Evolutionary conservation across 768 basidiomycete species (phyloP), one percentile per base, ranked within the genome.

Genomic region (Lentinula lateritia): DNA sequence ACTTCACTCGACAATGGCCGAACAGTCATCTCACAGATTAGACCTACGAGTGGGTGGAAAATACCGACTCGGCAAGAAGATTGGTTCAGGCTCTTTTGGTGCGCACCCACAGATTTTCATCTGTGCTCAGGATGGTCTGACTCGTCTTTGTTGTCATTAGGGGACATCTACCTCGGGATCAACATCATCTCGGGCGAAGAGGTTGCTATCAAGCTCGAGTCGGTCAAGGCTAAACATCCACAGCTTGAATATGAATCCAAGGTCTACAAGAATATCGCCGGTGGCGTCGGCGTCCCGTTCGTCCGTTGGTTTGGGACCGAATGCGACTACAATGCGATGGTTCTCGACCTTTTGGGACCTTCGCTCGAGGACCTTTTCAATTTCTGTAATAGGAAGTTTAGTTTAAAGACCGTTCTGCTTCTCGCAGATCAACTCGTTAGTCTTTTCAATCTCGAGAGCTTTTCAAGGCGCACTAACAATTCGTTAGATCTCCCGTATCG

Each of bases 261-360:
- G 75, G 91, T 92, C 52, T 90, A 89, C 79, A 98, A 98, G 87
- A 94, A 93, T n/a, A 86, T 99, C 55, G 96, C 97, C 18, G 97
- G 97, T 61, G 97, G 97, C 66, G 97, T 99, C 61, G 97, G 97
- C 57, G 95, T 99, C 10, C 97, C 97, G 7, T 99, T 99, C 67
- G 97, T 99, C 61, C 80, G 97, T 69, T 99, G 91, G 90, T 92
- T 89, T 67, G 90, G 90, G 23, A 92, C 90, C 46, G 90, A 99
- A 76, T 99, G 97, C 75, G 96, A 99, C 74, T 99, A 98, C 83
- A 98, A 98, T 63, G 97, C 97, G 52, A 99, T 99, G 97, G 97
- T 99, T 61, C 79, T 99, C 68, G 97, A 98, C 75, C 87, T 98
- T 59, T 86, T 98, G 35, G 94, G 94, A 0, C 93, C 93, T 56